Evolutionary conservation across 495 filamentous ascomycete species (phyloP), one percentile per base, ranked within the genome.

Genomic region (Achaetomiella virescens): DNA sequence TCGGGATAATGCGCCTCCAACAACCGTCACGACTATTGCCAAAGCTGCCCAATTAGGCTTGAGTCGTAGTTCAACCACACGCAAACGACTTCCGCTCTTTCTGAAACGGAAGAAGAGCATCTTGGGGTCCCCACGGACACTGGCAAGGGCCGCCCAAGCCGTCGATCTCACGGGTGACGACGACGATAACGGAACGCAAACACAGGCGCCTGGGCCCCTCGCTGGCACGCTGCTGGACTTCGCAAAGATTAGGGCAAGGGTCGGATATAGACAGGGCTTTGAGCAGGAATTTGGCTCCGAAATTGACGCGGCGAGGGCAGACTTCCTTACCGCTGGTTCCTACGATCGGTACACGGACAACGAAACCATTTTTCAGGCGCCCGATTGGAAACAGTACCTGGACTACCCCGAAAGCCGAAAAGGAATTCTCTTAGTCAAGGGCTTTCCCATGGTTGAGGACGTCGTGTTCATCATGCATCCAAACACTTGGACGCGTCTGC

Each of bases 391-490:
- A 5, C 11, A 15, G 1, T 46, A 47, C 22, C 33, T 54, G 8
- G 2, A 10, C 6, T 44, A 35, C 40, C 0, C 10, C 36, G 14
- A 15, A 3, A 8, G 6, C 12, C 6, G 12, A 2, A 45, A 24
- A 2, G 5, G 1, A 2, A 17, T 24, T 9, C 41, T 56, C 17
- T 47, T 51, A 15, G 5, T 24, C 35, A 50, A 51, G 37, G 55
- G 59, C 12, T 54, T 59, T 22, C 62, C 62, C 17, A 54, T 62
- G 59, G 41, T 62, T 7, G 62, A 65, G 38, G 21, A 60, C 12
- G 59, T 65, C 3, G 56, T 54, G 10, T 62, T 65, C 18, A 21
- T 65, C 24, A 60, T 46, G 52, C 62, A 65, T 21, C 52, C 49
- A 24, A 65, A 65, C 18, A n/a, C 27, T 18, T 61, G 54, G 55